These are phyloP conservation scores for Penicillium janthinellum DNA, from an alignment of 2,329 filamentous ascomycete genomes.

Conservation along the genomic window DNA sequence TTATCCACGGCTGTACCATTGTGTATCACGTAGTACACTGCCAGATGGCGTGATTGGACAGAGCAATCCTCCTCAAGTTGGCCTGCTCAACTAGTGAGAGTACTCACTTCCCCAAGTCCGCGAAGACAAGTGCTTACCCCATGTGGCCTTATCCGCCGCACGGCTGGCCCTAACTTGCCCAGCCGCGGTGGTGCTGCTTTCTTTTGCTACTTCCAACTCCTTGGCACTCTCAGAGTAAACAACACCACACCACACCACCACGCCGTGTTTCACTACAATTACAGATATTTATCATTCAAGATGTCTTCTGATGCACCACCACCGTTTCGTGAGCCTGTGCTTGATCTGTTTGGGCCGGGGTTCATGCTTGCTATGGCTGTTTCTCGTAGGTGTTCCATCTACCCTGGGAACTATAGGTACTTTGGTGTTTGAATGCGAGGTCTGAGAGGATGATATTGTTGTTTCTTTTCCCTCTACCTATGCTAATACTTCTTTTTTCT, in stretches of 20 bases:
- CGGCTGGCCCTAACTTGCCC: neutral
- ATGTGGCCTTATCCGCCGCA: neutral
- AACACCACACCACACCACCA: neutral
- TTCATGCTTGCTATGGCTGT: conserved; percentile 30
- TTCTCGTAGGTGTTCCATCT: conserved; percentile 26
- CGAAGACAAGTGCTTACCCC: too few relatives aligned
- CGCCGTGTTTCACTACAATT: neutral
- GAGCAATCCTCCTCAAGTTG: neutral
- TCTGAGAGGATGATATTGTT: neutral
- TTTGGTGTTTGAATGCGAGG: too few relatives aligned
- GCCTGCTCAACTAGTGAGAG: too few relatives aligned
- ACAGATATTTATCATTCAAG: neutral
- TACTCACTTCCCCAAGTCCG: too few relatives aligned
- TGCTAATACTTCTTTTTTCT: too few relatives aligned
- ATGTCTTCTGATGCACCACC: conserved; percentile 19
- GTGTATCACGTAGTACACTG: neutral
- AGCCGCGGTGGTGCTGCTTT: neutral
- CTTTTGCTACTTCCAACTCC: neutral
- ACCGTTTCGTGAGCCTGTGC: conserved; percentile 22
- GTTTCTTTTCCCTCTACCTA: too few relatives aligned
- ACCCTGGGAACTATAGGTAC: too few relatives aligned
- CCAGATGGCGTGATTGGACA: neutral
- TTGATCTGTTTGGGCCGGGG: conserved; percentile 28
- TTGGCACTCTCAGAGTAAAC: neutral
- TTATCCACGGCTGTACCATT: conserved; percentile 2